These are phyloP conservation scores for Cyberlindnera maritima DNA, from an alignment of 805 yeast species.

Conservation along the genomic window DNA sequence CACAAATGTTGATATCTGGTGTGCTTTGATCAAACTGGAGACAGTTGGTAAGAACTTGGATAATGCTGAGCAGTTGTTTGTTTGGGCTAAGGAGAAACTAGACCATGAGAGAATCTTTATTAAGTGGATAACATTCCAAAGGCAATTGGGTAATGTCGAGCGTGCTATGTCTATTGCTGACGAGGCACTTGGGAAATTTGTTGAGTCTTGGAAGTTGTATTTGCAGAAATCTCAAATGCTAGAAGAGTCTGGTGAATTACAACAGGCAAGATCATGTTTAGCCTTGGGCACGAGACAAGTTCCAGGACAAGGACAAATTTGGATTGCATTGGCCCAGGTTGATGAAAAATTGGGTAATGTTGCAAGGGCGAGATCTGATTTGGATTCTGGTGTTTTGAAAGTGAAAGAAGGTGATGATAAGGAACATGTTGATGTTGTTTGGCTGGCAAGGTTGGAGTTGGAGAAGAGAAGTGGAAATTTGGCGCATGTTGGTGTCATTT, in stretches of 20 bases:
- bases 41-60: slow-evolving; percentile 36
- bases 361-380: slow-evolving; percentile 64
- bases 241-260: slow-evolving; percentile 29
- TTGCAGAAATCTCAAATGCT: slow-evolving; percentile 63
- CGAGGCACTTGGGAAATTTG: slow-evolving; percentile 47
- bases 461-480: slow-evolving; percentile 51
- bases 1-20: slow-evolving; percentile 55
- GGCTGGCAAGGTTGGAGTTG: slow-evolving; percentile 55
- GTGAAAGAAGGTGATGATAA: slow-evolving; percentile 12
- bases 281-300: slow-evolving; percentile 47
- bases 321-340: slow-evolving; percentile 50
- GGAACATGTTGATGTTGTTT: slow-evolving; percentile 51
- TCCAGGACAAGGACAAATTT: slow-evolving; percentile 44
- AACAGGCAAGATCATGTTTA: slow-evolving; percentile 46
- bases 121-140: slow-evolving; percentile 52
- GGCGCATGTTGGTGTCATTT: slow-evolving; percentile 49
- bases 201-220: slow-evolving; percentile 50
- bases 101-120: slow-evolving; percentile 55
- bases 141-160: slow-evolving; percentile 36
- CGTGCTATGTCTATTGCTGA: slow-evolving; percentile 41
- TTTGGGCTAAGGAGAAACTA: slow-evolving; percentile 34
- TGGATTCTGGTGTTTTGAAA: slow-evolving; percentile 61
- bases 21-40: slow-evolving; percentile 70
- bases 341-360: slow-evolving; percentile 40
- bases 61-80: slow-evolving; percentile 36